A percentile compares a stretch with the other conserved stretches of the same genome.
These are phyloP conservation scores for Mortierella sp. DNA, from an alignment of 371 early-diverging fungal species.

Conservation along the genomic window DNA sequence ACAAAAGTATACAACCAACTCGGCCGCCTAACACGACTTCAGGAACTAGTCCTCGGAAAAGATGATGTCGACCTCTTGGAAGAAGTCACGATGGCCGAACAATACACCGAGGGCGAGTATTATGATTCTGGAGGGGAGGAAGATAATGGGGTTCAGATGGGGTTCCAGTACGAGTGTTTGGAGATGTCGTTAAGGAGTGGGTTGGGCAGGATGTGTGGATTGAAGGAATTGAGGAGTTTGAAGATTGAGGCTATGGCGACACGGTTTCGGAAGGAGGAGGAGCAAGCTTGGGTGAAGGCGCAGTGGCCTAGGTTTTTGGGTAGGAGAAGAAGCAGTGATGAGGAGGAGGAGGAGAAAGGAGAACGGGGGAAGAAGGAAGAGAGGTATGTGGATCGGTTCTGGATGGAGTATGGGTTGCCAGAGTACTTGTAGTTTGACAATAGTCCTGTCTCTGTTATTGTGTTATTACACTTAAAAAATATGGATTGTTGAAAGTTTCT, in stretches of 20 bases:
- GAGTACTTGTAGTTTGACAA: too few species aligned
- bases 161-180: background rate
- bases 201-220: background rate
- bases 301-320: background rate
- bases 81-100: background rate
- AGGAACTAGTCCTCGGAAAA: background rate
- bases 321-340: background rate
- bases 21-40: background rate
- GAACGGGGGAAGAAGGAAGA: too few species aligned
- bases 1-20: background rate
- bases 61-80: background rate
- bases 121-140: background rate
- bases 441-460: too few species aligned
- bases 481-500: too few species aligned
- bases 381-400: too few species aligned
- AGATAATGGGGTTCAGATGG: background rate
- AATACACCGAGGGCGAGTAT: background rate
- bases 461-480: too few species aligned
- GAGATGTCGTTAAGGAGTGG: background rate
- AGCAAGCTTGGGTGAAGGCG: background rate
- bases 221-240: background rate
- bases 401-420: too few species aligned
- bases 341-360: background rate
- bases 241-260: background rate
- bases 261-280: background rate